Evolutionary conservation across 208 protist species (phyloP).

Genomic region (Endotrypanum monterogeii): DNA sequence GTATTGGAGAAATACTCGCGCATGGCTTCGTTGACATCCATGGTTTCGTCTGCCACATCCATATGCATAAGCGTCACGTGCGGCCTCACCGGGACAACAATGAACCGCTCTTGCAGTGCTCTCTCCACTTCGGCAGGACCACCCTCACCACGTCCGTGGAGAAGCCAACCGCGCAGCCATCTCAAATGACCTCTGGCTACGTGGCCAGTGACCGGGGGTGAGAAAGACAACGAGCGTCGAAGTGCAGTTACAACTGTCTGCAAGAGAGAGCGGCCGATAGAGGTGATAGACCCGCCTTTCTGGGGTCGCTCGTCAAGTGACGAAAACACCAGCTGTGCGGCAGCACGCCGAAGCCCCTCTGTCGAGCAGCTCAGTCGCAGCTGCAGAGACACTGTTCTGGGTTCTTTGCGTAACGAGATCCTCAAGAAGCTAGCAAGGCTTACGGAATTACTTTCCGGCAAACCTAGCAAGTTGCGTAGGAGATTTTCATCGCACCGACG

Average conservation of each 20-base stretch:
- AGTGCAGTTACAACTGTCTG: slow-evolving; percentile 9
- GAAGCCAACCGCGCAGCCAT: slow-evolving; percentile 81
- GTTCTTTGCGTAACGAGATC: not conserved
- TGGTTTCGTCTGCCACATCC: not conserved
- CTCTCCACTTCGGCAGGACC: slow-evolving; percentile 6
- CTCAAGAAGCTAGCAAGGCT: not conserved
- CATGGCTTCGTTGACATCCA: not conserved
- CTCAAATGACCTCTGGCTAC: slow-evolving; percentile 56
- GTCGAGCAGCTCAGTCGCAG: slow-evolving; percentile 18
- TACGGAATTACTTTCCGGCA: not conserved
- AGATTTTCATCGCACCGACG: slow-evolving; percentile 5
- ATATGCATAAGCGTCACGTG: slow-evolving; percentile 76
- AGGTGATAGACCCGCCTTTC: slow-evolving; percentile 1
- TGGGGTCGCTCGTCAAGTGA: not conserved
- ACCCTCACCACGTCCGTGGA: slow-evolving; percentile 26
- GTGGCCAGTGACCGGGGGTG: not conserved
- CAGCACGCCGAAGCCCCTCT: slow-evolving; percentile 6
- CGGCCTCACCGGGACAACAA: slow-evolving; percentile 21
- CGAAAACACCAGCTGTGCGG: slow-evolving; percentile 8
- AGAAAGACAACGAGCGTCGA: not conserved
- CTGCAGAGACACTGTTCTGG: slow-evolving; percentile 3
- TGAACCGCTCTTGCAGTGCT: slow-evolving; percentile 63
- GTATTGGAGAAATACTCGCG: slow-evolving; percentile 18
- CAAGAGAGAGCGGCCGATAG: not conserved
- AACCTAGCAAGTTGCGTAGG: slow-evolving; percentile 23